These are phyloP conservation scores for Mucor plumbeus DNA, from an alignment of 371 early-diverging fungal genomes.

Conservation along the genomic window DNA sequence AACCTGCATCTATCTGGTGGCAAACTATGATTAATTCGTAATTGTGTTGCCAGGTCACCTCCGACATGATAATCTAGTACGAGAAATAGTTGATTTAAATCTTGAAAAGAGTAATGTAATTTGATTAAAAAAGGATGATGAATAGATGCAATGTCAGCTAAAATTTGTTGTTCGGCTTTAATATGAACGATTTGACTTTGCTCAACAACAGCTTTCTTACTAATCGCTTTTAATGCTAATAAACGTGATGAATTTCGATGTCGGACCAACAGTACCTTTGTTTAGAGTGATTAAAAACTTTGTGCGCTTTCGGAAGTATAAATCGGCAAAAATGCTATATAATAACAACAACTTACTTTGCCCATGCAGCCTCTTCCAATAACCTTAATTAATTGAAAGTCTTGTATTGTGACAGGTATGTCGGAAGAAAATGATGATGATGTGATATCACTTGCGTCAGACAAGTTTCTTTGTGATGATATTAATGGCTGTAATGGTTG, in stretches of 20 bases:
- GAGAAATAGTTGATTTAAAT: slow-evolving; percentile 89
- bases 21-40: slow-evolving; percentile 39
- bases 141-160: slow-evolving; percentile 56
- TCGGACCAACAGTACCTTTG: slow-evolving; percentile 89
- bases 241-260: slow-evolving; percentile 51
- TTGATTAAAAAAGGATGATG: slow-evolving; percentile 94
- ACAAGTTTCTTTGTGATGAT: neutral
- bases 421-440: slow-evolving; percentile 16
- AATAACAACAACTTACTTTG: slow-evolving; percentile 31
- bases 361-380: slow-evolving; percentile 64
- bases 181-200: slow-evolving; percentile 87
- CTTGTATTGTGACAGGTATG: slow-evolving; percentile 36
- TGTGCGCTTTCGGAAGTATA: slow-evolving; percentile 3
- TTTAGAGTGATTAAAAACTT: neutral
- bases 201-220: slow-evolving; percentile 89
- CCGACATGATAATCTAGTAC: slow-evolving; percentile 96
- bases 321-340: neutral
- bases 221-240: slow-evolving; percentile 95
- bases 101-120: slow-evolving; percentile 93
- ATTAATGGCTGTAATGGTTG: neutral
- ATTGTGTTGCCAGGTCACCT: slow-evolving; percentile 70
- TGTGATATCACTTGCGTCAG: neutral
- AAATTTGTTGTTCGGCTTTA: slow-evolving; percentile 51
- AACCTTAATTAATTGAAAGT: slow-evolving; percentile 57
- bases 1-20: slow-evolving; percentile 56